Evolutionary conservation across 2,329 filamentous ascomycete genomes (phyloP).

Genomic region (Sclerotinia subarctica): DNA sequence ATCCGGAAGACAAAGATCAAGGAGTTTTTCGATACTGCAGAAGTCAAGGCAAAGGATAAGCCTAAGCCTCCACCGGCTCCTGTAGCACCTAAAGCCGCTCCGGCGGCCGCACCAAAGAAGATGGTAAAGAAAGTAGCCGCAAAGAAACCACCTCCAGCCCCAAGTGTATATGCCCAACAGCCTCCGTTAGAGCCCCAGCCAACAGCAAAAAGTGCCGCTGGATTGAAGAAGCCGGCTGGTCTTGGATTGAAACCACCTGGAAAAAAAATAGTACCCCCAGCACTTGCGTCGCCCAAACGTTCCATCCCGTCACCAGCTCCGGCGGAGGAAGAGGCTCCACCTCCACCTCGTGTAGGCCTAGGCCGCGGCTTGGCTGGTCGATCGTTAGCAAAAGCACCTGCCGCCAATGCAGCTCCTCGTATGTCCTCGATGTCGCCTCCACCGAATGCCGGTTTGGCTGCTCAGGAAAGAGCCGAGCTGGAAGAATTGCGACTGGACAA

Average conservation of each 20-base stretch:
- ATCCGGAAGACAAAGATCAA: conserved; percentile 95
- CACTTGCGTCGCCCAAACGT: conserved; percentile 48
- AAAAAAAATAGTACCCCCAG: conserved; percentile 48
- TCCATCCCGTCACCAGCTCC: conserved; percentile 50
- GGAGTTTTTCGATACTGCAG: conserved; percentile 78
- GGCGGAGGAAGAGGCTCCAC: conserved; percentile 39
- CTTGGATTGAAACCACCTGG: conserved; percentile 56
- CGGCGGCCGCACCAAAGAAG: conserved; percentile 46
- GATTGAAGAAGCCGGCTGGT: conserved; percentile 53
- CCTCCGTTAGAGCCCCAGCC: conserved; percentile 58
- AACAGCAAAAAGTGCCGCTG: conserved; percentile 48
- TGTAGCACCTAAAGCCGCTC: conserved; percentile 52
- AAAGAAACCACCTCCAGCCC: conserved; percentile 48
- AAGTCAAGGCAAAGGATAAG: conserved; percentile 88
- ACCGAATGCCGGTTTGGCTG: conserved; percentile 62
- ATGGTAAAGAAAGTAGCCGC: conserved; percentile 41
- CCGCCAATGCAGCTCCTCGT: conserved; percentile 49
- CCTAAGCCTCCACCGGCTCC: conserved; percentile 74
- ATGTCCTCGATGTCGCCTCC: conserved; percentile 55
- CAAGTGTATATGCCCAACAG: conserved; percentile 47
- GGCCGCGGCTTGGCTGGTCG: conserved; percentile 75
- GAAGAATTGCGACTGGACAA: conserved; percentile 84
- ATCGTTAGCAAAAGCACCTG: conserved; percentile 68
- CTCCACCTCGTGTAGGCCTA: conserved; percentile 37
- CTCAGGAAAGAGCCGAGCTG: conserved; percentile 86